These are phyloP conservation scores for Arabis hirsuta DNA, from an alignment of 345 rosid genomes.

Conservation along the genomic window DNA sequence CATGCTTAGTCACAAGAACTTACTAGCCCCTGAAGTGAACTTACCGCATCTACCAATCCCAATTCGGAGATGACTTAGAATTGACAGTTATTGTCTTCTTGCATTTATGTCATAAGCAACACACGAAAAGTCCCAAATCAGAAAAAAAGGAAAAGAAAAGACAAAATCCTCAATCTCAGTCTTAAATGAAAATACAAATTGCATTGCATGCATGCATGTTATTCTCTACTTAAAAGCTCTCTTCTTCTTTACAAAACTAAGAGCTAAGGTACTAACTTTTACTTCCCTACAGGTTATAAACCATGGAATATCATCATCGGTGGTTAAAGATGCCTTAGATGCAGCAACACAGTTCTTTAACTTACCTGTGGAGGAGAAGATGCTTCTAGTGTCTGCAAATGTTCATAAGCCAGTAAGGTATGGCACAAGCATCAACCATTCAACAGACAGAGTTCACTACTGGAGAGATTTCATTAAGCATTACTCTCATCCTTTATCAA, in stretches of 20 bases:
- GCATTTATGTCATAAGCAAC: slow-evolving; percentile 37
- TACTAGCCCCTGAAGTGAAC: slow-evolving; percentile 9
- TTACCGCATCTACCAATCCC: slow-evolving; percentile 29
- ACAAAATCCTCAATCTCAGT: slow-evolving; percentile 40
- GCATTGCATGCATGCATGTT: slow-evolving; percentile 39
- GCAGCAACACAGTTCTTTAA: slow-evolving; percentile 58
- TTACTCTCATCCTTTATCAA: slow-evolving; percentile 62
- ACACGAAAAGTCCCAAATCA: slow-evolving; percentile 11
- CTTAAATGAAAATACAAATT: slow-evolving; percentile 32
- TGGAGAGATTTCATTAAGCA: slow-evolving; percentile 77
- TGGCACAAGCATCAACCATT: slow-evolving; percentile 66
- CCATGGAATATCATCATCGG: slow-evolving; percentile 52
- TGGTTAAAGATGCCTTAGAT: slow-evolving; percentile 50
- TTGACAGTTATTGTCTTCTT: slow-evolving; percentile 40
- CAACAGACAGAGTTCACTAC: slow-evolving; percentile 54
- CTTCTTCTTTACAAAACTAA: slow-evolving; percentile 12
- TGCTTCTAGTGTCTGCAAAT: slow-evolving; percentile 50
- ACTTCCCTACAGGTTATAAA: slow-evolving; percentile 50
- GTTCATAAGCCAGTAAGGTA: slow-evolving; percentile 62
- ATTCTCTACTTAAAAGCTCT: not conserved
- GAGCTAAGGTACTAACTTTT: slow-evolving; percentile 29
- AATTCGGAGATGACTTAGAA: slow-evolving; percentile 26
- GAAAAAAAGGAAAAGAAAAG: slow-evolving; percentile 19
- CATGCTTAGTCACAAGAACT: slow-evolving; percentile 20
- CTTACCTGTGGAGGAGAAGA: slow-evolving; percentile 61